A percentile compares a stretch with the other conserved stretches of the same genome.
phyloP scores from a whole-genome alignment of 805 yeast species.

The Hanseniaspora valbyensis region DNA sequence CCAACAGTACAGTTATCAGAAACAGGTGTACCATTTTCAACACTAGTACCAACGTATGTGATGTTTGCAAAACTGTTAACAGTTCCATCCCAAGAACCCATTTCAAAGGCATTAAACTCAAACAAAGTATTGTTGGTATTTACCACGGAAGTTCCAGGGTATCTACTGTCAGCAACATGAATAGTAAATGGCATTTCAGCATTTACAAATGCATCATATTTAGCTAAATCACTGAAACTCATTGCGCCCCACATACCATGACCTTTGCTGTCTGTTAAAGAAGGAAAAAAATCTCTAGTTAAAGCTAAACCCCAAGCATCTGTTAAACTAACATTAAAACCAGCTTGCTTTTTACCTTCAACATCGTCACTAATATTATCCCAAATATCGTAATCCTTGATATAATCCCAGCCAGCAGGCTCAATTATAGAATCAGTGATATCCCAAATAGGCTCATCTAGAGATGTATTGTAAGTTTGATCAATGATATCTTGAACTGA shows the following conservation, averaged over 20 bases:
- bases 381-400: constrained; percentile 45
- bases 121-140: constrained; percentile 58
- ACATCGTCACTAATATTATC: constrained; percentile 43
- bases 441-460: constrained; percentile 52
- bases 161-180: constrained; percentile 52
- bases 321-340: constrained; percentile 54
- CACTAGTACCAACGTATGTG: constrained; percentile 58
- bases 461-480: constrained; percentile 18
- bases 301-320: constrained; percentile 75
- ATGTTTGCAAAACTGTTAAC: constrained; percentile 53
- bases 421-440: constrained; percentile 47
- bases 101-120: constrained; percentile 53
- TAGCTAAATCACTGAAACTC: constrained; percentile 32
- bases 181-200: constrained; percentile 67
- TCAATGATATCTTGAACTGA: constrained; percentile 50
- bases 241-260: constrained; percentile 45
- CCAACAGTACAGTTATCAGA: constrained; percentile 49
- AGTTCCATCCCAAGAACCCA: constrained; percentile 84
- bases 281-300: constrained; percentile 61
- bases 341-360: constrained; percentile 45
- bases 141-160: constrained; percentile 48
- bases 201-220: constrained; percentile 47
- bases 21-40: constrained; percentile 47
- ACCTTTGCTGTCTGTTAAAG: constrained; percentile 49
- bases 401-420: constrained; percentile 52